A percentile compares a stretch with the other conserved stretches of the same genome.
These are phyloP conservation scores for Xylaria nigripes DNA, from an alignment of 495 filamentous ascomycete species.

Conservation along the genomic window DNA sequence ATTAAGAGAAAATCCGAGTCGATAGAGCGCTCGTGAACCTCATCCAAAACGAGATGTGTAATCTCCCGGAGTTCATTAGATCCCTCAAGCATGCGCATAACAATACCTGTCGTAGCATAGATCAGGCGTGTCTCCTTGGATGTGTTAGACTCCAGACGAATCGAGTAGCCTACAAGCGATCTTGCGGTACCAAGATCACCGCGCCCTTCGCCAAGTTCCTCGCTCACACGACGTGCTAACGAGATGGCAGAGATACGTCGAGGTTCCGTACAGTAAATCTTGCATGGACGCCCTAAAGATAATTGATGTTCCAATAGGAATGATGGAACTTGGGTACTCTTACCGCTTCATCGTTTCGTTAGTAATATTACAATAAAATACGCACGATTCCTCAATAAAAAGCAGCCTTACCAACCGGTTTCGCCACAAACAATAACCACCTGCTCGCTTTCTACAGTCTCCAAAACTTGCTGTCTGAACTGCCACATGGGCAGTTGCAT, in stretches of 20 bases:
- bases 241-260: constrained; percentile 93
- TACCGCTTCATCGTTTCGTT: constrained; percentile 48
- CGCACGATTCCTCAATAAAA: background rate
- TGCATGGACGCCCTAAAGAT: constrained; percentile 68
- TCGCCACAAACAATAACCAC: constrained; percentile 89
- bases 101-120: constrained; percentile 83
- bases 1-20: constrained; percentile 93
- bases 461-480: constrained; percentile 67
- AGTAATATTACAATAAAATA: constrained; percentile 2
- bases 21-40: constrained; percentile 90
- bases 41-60: constrained; percentile 87
- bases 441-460: constrained; percentile 63
- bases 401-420: constrained; percentile 59
- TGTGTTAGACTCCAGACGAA: constrained; percentile 83
- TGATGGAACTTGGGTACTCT: constrained; percentile 92
- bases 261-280: constrained; percentile 94
- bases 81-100: constrained; percentile 92
- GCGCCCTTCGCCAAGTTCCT: constrained; percentile 82
- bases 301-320: constrained; percentile 88
- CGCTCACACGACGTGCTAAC: constrained; percentile 79
- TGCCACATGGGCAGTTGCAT: constrained; percentile 82
- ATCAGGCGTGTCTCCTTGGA: constrained; percentile 70
- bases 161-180: constrained; percentile 88
- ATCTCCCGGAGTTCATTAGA: constrained; percentile 78
- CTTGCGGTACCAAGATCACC: constrained; percentile 70